Base-by-base conservation (phyloP, 2,329 filamentous ascomycete genomes). In the Lecanicillium sp. region DNA sequence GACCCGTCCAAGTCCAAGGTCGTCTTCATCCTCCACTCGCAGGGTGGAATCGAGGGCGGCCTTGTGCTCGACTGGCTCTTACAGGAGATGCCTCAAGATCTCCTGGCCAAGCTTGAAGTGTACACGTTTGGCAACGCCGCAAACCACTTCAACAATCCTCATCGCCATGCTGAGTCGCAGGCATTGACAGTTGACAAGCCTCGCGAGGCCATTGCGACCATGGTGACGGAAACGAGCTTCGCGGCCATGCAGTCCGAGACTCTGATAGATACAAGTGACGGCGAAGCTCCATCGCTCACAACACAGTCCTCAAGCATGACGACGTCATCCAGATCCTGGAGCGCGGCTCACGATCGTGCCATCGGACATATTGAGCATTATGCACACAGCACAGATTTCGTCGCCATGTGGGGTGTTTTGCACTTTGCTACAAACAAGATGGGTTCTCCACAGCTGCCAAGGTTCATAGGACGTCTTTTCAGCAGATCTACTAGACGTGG, bases 351-450 rank as follows among this genome's bases (percentile, higher is more conserved):
- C 5, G 69, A 72, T 52, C 67, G 70, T 33, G 77, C 77, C 3
- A 82, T 91, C 44, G 73, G 77, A 5, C 75, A 90, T 54, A 83
- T 93, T 32, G 87, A 93, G 64, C 87, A 93, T 63, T 93, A 90
- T 58, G 84, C 83, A 3, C 86, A 90, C 60, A 76, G 75, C 8
- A 76, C 73, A 14, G 87, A 93, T 57, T 86, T 88, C 55, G 86
- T 91, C 2, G 77, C 86, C 4, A 68, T 81, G 9, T 87, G 84
- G 75, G 87, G 87, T 1, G 79, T 90, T 5, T 69, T 91, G 29
- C 77, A 86, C 60, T 89, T 87, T 58, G 71, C 73, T 2, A 72
- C 67, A 23, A 73, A 76, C 44, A 54, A 49, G 12, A 62, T 67
- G 59, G 58, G 56, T 15, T 64, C 62, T 1, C 65, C 61, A 19